Conservation (phyloP, 2,329 filamentous ascomycete genomes). For the Neonectria punicea region DNA sequence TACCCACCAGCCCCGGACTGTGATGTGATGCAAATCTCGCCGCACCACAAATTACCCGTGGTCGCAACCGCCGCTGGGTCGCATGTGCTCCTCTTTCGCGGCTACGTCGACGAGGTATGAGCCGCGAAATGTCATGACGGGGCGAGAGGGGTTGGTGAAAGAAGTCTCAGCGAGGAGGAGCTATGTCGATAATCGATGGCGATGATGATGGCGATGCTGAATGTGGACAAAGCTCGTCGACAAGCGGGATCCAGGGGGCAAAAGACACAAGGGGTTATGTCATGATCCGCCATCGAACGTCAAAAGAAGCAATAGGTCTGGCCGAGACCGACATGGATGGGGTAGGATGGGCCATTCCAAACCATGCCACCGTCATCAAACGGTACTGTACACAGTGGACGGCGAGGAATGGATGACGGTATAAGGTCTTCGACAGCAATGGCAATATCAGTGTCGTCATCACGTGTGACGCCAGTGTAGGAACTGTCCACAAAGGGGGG, state of each 20-base stretch:
- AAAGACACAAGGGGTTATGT: slow-evolving; percentile 17
- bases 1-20: slow-evolving; percentile 23
- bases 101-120: slow-evolving; percentile 7
- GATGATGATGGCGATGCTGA: background rate
- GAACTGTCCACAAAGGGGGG: slow-evolving; percentile 15
- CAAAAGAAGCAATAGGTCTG: slow-evolving; percentile 32
- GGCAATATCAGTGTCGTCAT: slow-evolving; percentile 34
- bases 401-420: slow-evolving; percentile 22
- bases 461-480: slow-evolving; percentile 33
- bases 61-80: background rate
- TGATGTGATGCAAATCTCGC: slow-evolving; percentile 38
- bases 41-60: slow-evolving; percentile 27
- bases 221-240: slow-evolving; percentile 1
- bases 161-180: background rate
- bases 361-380: slow-evolving; percentile 19
- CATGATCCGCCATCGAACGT: slow-evolving; percentile 29
- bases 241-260: background rate
- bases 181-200: background rate
- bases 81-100: slow-evolving; percentile 1
- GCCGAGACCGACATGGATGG: slow-evolving; percentile 9
- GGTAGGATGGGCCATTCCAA: background rate
- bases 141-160: background rate
- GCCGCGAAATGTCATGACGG: background rate
- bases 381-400: slow-evolving; percentile 8
- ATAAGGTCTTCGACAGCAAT: slow-evolving; percentile 31